phyloP scores from a whole-genome alignment of 2,329 filamentous ascomycete genomes.

The Thelonectria rubi region DNA sequence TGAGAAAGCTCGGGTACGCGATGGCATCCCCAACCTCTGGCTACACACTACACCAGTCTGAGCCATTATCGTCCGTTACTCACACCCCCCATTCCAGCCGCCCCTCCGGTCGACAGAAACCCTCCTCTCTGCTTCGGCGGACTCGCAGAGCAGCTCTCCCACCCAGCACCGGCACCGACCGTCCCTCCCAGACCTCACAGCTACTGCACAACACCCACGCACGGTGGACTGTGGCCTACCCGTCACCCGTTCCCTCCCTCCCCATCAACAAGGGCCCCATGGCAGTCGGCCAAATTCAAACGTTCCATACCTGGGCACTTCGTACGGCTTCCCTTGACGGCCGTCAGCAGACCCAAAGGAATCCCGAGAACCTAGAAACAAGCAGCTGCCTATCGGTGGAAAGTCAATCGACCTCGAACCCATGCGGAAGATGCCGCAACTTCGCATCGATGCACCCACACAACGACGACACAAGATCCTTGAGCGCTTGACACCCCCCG shows the following conservation, averaged over 20 bases:
- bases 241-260: conserved; percentile 8
- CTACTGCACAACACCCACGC: conserved; percentile 22
- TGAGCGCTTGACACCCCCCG: conserved; percentile 30
- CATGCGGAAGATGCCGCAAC: conserved; percentile 18
- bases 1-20: conserved; percentile 7
- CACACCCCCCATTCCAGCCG: conserved; percentile 10
- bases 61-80: conserved; percentile 30
- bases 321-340: neutral
- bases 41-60: conserved; percentile 31
- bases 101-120: conserved; percentile 7
- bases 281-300: neutral
- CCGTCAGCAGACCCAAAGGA: neutral
- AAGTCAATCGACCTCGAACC: conserved; percentile 10
- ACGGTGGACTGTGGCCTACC: conserved; percentile 22
- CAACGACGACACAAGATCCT: conserved; percentile 23
- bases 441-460: conserved; percentile 15
- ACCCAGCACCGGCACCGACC: neutral
- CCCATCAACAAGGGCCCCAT: conserved; percentile 11
- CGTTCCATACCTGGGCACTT: neutral
- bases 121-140: neutral
- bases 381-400: conserved; percentile 3
- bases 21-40: conserved; percentile 20
- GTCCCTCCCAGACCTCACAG: conserved; percentile 2
- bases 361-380: neutral
- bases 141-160: neutral